Evolutionary conservation across 129 eudicot species (phyloP).

Genomic region (Helianthus tuberosus): DNA sequence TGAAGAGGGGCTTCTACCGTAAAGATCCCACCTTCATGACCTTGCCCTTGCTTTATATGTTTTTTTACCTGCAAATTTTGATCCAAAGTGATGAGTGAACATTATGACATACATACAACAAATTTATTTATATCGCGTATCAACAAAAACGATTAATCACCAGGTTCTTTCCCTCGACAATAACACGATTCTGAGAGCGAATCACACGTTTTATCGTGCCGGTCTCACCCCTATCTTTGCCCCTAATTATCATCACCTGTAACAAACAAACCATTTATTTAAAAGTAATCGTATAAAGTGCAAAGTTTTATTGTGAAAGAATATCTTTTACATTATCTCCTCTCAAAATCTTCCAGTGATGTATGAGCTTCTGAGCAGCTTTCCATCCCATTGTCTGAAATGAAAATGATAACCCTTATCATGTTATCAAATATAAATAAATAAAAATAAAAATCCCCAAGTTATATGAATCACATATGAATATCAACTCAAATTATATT

Average conservation of each 20-base stretch:
- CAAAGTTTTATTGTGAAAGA: neutral
- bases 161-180: slow-evolving; percentile 90
- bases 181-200: slow-evolving; percentile 16
- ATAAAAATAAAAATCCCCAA: too few relatives aligned
- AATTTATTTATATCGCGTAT: neutral
- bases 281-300: neutral
- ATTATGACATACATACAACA: too few relatives aligned
- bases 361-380: slow-evolving; percentile 93
- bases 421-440: too few relatives aligned
- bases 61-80: slow-evolving; percentile 74
- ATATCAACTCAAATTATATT: too few relatives aligned
- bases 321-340: slow-evolving; percentile 64
- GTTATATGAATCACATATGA: too few relatives aligned
- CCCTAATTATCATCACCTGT: slow-evolving; percentile 98
- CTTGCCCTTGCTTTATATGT: slow-evolving; percentile 43
- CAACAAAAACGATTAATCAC: slow-evolving; percentile 32
- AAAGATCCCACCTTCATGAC: slow-evolving; percentile 90
- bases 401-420: too few relatives aligned
- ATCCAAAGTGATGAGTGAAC: neutral
- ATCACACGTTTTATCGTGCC: slow-evolving; percentile 74
- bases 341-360: slow-evolving; percentile 43
- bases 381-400: slow-evolving; percentile 79
- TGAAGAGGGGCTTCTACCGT: slow-evolving; percentile 98
- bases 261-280: neutral
- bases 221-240: slow-evolving; percentile 86